Evolutionary conservation across 768 basidiomycete species (phyloP).

Genomic region (Cubamyces sp.): DNA sequence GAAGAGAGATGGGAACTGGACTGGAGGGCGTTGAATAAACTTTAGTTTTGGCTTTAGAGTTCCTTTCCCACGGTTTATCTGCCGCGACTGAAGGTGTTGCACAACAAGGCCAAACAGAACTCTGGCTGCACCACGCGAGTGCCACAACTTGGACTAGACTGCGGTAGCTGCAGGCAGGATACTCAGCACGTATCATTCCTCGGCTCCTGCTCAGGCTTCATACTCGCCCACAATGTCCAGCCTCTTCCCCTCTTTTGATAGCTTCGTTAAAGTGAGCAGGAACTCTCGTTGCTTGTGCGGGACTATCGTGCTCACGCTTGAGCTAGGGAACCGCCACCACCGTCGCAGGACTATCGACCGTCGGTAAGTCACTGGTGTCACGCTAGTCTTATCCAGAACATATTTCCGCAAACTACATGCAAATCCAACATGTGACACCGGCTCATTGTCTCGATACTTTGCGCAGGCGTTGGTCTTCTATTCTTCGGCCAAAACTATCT

Average conservation of each 20-base stretch:
- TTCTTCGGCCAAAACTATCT: constrained; percentile 82
- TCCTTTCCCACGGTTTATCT: constrained; percentile 1
- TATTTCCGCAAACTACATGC: constrained; percentile 3
- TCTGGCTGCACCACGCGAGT: not conserved
- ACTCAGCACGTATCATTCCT: too few relatives aligned
- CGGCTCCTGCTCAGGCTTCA: not conserved
- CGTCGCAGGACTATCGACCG: constrained; percentile 41
- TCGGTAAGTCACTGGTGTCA: constrained; percentile 34
- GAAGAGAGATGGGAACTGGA: not conserved
- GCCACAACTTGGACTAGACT: not conserved
- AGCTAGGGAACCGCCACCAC: constrained; percentile 42
- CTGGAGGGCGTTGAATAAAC: constrained; percentile 11
- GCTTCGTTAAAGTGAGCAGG: constrained; percentile 47
- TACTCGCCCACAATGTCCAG: constrained; percentile 37
- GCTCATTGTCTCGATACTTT: not conserved
- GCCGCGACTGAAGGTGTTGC: constrained; percentile 4
- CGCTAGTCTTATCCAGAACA: not conserved
- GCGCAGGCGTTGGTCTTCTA: constrained; percentile 26
- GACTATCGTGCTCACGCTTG: not conserved
- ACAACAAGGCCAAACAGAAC: constrained; percentile 15
- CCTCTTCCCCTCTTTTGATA: constrained; percentile 47
- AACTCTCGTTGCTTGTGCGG: not conserved
- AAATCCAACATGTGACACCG: not conserved
- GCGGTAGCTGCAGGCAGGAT: not conserved
- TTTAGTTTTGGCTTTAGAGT: constrained; percentile 16